Evolutionary conservation across 192 early-diverging fungal species (phyloP), one percentile per base, ranked within the genome.

Genomic region (Backusella liffmaniae): DNA sequence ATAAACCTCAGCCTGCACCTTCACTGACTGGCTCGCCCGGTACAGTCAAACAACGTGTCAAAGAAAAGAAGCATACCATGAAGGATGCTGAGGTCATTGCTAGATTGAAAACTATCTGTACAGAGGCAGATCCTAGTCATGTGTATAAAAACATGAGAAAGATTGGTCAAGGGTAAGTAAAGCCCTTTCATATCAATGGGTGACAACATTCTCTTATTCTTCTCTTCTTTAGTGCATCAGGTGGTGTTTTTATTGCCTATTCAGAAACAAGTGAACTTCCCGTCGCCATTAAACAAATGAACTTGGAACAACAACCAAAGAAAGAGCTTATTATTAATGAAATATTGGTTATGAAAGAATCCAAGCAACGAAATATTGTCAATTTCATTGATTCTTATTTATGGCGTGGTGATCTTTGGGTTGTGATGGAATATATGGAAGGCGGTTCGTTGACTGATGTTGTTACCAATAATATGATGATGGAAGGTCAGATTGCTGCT

Each of bases 361-460:
- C 89, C 70, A 85, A 84, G 62, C 93, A 95, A 76, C 86, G 90
- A 29, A 97, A 97, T 80, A 95, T 97, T 87, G 94, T 96, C 81
- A 97, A 97, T 82, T 97, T 91, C 80, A 86, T 94, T 72, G 95
- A 96, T 84, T 87, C 91, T 29, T 97, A 92, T 81, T 80, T 97
- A 51, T 87, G 92, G 73, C 88, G 89, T 77, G 86, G 85, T 13
- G 95, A 96, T 59, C 86, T 97, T 72, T 97, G 96, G 96, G 92
- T 97, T 12, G 89, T 97, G 42, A 94, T 97, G 94, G 96, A 97
- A 84, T 94, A 92, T 80, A 97, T 97, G 96, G 96, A 97, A 81
- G 96, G 94, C 35, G 96, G 96, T 16, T 86, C 92, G 37, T 83
- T 97, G 77, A 97, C 94, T 12, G 95, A 97, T 67, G 90, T 96